Evolutionary conservation across 1,139 yeast species (phyloP), one percentile per base, ranked within the genome.

Genomic region (Kodamaea alishanica): DNA sequence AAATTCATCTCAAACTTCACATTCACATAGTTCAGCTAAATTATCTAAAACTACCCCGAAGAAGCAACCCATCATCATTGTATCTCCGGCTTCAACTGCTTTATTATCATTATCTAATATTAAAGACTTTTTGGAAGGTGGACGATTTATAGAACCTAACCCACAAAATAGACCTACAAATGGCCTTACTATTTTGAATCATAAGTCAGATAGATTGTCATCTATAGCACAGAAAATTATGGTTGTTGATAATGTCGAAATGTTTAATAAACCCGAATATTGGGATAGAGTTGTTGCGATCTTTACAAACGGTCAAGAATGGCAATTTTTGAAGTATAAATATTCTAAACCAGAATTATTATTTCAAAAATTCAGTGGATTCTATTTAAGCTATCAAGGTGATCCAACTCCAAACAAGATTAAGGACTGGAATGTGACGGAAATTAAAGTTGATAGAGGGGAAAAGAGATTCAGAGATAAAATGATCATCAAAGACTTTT

Each of bases 261-360:
- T 82, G 61, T 90, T 92, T 67, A 82, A 85, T 23, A 90, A 89
- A 56, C 96, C 96, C 3, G 98, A 92, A 56, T 89, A 94, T 62
- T 92, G 99, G 99, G 88, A 84, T 53, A 75, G 98, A 43, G 97
- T 94, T 1, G 86, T 92, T 35, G 97, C 96, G 0, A 87, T 92
- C 24, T 85, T 92, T 65, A 92, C 96, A 10, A 92, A 97, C 2
- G 98, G 99, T 11, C 98, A 92, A 65, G 75, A 83, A 38, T 92
- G 99, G 99, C 99, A 92, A 64, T 87, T 92, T 63, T 79, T 86
- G 53, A 80, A 82, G 52, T 92, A 92, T 62, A 85, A 84, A 55
- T 85, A 89, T 77, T 73, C 81, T 28, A 79, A 82, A 43, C 97
- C 98, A 1, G 81, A 84, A 44, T 70, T 72, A 30, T 69, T 92